Evolutionary conservation across 169 alveolate species (phyloP).

Genomic region (Cryptosporidium sp.): DNA sequence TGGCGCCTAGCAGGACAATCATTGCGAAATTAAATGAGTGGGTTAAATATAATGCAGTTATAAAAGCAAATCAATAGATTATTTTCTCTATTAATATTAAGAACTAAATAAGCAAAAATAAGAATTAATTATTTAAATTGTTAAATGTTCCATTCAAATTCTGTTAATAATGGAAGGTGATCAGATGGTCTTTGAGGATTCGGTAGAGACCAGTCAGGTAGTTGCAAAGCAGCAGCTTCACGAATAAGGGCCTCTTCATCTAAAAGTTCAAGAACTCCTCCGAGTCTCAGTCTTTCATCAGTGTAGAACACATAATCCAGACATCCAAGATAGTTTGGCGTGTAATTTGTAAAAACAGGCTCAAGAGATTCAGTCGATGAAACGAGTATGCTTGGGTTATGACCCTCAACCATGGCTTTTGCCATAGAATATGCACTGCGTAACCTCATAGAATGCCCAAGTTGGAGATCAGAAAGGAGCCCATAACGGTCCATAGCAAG

Average conservation of each 20-base stretch:
- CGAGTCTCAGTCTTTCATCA: conserved; percentile 79
- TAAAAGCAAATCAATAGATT: background rate
- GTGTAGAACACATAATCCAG: conserved; percentile 82
- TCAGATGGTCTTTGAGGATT: conserved; percentile 84
- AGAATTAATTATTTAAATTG: background rate
- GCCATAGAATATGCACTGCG: conserved; percentile 82
- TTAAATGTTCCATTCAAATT: conserved; percentile 80
- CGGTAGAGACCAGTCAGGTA: conserved; percentile 82
- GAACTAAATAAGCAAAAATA: background rate
- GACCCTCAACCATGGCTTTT: conserved; percentile 72
- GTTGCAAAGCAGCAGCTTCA: conserved; percentile 83
- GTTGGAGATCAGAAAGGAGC: conserved; percentile 78
- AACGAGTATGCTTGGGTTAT: conserved; percentile 35
- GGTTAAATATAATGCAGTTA: background rate
- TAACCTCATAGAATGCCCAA: conserved; percentile 80
- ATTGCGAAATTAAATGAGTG: background rate
- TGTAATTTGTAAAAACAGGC: conserved; percentile 84
- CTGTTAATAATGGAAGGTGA: conserved; percentile 83
- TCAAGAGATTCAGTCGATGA: conserved; percentile 76
- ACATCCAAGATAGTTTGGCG: conserved; percentile 82
- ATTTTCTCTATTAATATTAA: background rate
- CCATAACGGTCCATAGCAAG: conserved; percentile 78
- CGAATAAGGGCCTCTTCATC: conserved; percentile 79
- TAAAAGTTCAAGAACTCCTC: conserved; percentile 79
- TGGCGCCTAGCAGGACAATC: background rate